Base-by-base conservation (phyloP, 2,329 filamentous ascomycete species). In the Rhynchosporium agropyri region DNA sequence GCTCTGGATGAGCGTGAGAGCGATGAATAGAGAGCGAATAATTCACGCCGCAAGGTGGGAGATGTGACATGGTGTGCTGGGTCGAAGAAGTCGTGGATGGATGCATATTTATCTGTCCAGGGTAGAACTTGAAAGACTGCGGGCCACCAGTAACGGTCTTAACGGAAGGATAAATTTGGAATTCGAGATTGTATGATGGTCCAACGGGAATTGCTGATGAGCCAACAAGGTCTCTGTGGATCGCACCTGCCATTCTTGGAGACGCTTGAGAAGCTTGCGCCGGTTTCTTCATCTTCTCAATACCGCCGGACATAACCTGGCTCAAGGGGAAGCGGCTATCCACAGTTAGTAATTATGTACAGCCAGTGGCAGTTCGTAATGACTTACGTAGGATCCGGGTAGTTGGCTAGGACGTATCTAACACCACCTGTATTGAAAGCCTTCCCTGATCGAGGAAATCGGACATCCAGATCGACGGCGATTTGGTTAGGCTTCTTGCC, bases 201-300 rank as follows among this genome's bases (percentile, higher is more conserved):
- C 7, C 29, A 36, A 28, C 51, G n/a, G 51, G 26, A 8, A 38
- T 42, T 28, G 36, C 31, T 54, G 51, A 36, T 28, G 51, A 54
- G 13, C n/a, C 51, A n/a, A 40, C 26, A 20, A 10, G n/a, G 13
- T 20, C 33, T 15, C 42, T 28, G 10, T 29, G 9, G n/a, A 54
- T 26, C 36, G 51, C 51, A 13, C 13, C 40, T 8, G 38, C 3
- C 12, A 29, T 28, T 54, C 36, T 20, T 54, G 20, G n/a, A 10
- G 51, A 42, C 9, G 33, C n/a, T 33, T 54, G 38, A 4, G 20
- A 33, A 12, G 7, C 51, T 42, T 54, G 40, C 3, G 51, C 8
- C 10, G 33, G 9, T 28, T 54, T 54, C 51, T 54, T 54, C 9
- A 3, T 49, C 36, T 54, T 54, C 36, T 54, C 38, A 36, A 54